Evolutionary conservation across 2,329 filamentous ascomycete genomes (phyloP), one percentile per base, ranked within the genome.

Genomic region (Aureobasidium sp.): DNA sequence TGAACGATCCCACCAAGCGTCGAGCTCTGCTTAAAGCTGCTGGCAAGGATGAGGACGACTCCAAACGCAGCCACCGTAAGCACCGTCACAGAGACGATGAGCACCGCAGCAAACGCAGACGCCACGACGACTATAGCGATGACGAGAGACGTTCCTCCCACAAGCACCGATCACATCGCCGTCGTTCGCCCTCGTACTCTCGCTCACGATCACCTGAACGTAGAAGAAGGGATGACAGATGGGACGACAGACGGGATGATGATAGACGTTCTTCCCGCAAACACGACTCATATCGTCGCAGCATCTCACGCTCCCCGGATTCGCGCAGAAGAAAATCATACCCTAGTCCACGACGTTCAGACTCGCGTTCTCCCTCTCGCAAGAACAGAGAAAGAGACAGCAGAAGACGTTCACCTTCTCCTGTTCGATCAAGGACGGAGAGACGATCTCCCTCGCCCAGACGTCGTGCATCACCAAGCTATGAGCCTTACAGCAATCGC

Each of bases 1-100:
- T 90, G 84, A 90, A 86, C 67, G 88, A 91, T 68, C 87, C 88
- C 0, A 80, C 83, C 65, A 86, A 83, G 76, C 80, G 87, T 65
- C 79, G 82, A 63, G 84, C 89, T 69, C 72, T 95, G 36, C 79
- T 94, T 66, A 78, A 81, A 61, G 79, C 71, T 37, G 71, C 70
- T 25, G 72, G 72, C 8, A 69, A 71, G 62, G 69, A 70, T 10
- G 66, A 64, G 11, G 68, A 66, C 2, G 67, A 68, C 5, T 67
- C 66, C 30, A 68, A 68, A 32, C 67, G 66, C 61, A 68, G 68
- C 47, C 66, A 69, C 25, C 64, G 68, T 27, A 67, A 66, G 50
- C 70, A 70, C 47, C 67, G 65, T 34, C 71, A 72, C 62, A 64
- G 71, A 48, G 64, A 68, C 37, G 68, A 70, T 37, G 69, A 70